A percentile compares a stretch with the other conserved stretches of the same genome.
These are phyloP conservation scores for Stachybotrys echinatus DNA, from an alignment of 2,329 filamentous ascomycete species.

Conservation along the genomic window DNA sequence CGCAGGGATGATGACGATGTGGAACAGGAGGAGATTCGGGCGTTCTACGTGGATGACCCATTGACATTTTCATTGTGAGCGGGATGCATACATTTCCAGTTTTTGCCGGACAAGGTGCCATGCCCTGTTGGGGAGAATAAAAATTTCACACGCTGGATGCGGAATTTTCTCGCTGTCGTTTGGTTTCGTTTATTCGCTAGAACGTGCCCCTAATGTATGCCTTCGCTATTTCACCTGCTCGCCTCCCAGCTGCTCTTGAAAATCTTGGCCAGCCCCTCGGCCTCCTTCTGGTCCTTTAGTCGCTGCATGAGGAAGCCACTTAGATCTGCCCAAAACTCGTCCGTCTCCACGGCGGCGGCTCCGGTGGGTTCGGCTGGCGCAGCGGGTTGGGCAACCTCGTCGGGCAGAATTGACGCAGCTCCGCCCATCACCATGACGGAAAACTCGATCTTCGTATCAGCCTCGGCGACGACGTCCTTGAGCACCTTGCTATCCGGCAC, in stretches of 20 bases:
- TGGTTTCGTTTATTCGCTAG: slow-evolving; percentile 1
- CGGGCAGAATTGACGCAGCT: slow-evolving; percentile 37
- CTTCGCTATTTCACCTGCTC: slow-evolving; percentile 21
- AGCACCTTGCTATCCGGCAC: slow-evolving; percentile 72
- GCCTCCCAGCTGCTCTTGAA: slow-evolving; percentile 70
- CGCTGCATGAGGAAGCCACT: slow-evolving; percentile 75
- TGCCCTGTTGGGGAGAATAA: slow-evolving; percentile 21
- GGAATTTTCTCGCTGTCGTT: slow-evolving; percentile 13
- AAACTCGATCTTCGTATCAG: slow-evolving; percentile 58
- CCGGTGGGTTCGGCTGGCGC: slow-evolving; percentile 29
- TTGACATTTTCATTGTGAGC: slow-evolving; percentile 16
- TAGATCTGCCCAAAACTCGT: slow-evolving; percentile 83
- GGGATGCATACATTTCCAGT: slow-evolving; percentile 18
- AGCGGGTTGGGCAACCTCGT: slow-evolving; percentile 27
- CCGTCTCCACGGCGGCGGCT: slow-evolving; percentile 58
- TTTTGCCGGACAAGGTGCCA: slow-evolving; percentile 21
- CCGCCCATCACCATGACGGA: slow-evolving; percentile 86
- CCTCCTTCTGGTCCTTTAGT: slow-evolving; percentile 64
- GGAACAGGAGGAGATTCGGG: slow-evolving; percentile 9
- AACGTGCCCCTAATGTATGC: slow-evolving; percentile 12
- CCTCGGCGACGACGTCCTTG: slow-evolving; percentile 60
- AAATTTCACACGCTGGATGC: slow-evolving; percentile 22
- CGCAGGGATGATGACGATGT: slow-evolving; percentile 17
- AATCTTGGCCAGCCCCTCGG: slow-evolving; percentile 56
- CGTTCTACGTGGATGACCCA: slow-evolving; percentile 11